Conservation (phyloP, 192 early-diverging fungal genomes). For the Backusella parvicylindrica region DNA sequence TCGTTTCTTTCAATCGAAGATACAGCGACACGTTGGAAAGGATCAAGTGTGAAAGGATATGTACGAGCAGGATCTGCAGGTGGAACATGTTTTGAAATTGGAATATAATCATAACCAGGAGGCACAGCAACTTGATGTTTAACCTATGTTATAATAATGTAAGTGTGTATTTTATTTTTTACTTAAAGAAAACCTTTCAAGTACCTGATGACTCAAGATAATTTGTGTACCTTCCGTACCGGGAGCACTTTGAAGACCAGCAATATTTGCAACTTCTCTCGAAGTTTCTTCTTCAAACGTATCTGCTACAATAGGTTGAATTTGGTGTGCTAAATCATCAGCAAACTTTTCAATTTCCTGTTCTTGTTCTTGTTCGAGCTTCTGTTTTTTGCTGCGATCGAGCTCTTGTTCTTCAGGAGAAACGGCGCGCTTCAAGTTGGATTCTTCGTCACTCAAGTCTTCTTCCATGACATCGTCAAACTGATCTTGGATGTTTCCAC, state of each 20-base stretch:
- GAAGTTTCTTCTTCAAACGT: constrained; percentile 65
- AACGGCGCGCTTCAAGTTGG: background rate
- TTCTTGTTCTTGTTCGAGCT: background rate
- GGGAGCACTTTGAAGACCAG: constrained; percentile 46
- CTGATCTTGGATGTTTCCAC: background rate
- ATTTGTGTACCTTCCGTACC: constrained; percentile 42
- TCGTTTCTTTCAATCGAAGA: constrained; percentile 88
- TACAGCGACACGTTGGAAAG: constrained; percentile 89
- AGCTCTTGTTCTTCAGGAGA: background rate
- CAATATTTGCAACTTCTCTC: constrained; percentile 61
- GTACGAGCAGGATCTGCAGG: constrained; percentile 77
- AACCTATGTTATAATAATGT: constrained; percentile 49
- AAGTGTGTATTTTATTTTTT: background rate
- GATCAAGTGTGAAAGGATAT: constrained; percentile 92
- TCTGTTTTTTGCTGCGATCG: constrained; percentile 5
- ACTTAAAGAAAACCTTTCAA: background rate
- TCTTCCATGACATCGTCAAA: constrained; percentile 12
- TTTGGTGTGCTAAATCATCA: constrained; percentile 23
- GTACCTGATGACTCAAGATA: constrained; percentile 44
- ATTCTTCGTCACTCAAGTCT: background rate
- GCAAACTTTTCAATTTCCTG: background rate
- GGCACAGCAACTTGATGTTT: constrained; percentile 95
- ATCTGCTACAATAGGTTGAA: constrained; percentile 61
- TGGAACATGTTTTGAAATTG: constrained; percentile 81
- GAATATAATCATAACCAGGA: constrained; percentile 79